Conservation (phyloP, 306 rosid species). For the Trifolium fragiferum region DNA sequence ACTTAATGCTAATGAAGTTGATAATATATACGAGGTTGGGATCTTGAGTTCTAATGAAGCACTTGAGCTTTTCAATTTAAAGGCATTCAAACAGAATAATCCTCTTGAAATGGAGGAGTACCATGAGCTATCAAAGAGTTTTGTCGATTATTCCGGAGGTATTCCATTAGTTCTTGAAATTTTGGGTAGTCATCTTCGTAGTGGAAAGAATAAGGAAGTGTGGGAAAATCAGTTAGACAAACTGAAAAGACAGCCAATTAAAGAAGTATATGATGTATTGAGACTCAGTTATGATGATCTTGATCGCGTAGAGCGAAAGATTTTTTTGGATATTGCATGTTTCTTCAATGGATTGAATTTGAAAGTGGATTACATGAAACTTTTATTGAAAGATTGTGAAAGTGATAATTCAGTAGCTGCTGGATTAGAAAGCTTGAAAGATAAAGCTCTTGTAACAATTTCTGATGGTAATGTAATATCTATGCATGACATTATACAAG, state of each 20-base stretch:
- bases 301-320: neutral
- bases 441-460: neutral
- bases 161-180: neutral
- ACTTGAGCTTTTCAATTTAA: neutral
- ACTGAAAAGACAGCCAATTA: neutral
- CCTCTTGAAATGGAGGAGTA: constrained; percentile 3
- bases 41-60: fast-evolving
- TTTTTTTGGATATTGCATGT: neutral
- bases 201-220: neutral
- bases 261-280: neutral
- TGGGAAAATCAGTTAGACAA: constrained; percentile 21
- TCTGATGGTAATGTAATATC: neutral
- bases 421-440: neutral
- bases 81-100: neutral
- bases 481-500: constrained; percentile 13
- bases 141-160: constrained; percentile 16
- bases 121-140: neutral
- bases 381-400: neutral
- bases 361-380: neutral
- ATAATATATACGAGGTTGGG: neutral
- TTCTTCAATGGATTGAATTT: neutral
- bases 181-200: constrained; percentile 3
- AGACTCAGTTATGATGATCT: constrained; percentile 16
- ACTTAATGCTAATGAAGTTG: no score
- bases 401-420: neutral